Percentiles rank a stretch among this genome's conserved stretches.
These are phyloP conservation scores for Paramecium caudatum DNA, from an alignment of 73 alveolate genomes.

Conservation along the genomic window DNA sequence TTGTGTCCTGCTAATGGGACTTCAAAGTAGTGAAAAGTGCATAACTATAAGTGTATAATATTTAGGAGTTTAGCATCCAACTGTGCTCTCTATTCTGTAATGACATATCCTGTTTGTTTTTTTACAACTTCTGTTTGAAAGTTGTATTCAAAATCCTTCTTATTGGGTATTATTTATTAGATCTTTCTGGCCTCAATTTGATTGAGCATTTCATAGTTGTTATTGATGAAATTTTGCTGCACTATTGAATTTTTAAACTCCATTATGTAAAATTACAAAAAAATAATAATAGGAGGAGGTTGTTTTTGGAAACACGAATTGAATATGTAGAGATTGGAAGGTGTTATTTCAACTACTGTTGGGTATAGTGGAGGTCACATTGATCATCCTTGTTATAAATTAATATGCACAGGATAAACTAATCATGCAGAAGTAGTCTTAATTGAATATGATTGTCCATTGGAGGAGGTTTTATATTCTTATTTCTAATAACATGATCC, in stretches of 20 bases:
- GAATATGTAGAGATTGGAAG: slow-evolving; percentile 72
- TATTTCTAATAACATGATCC: slow-evolving; percentile 85
- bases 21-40: slow-evolving; percentile 58
- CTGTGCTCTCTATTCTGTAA: slow-evolving; percentile 26
- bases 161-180: background rate
- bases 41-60: background rate
- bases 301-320: slow-evolving; percentile 83
- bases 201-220: background rate
- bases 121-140: slow-evolving; percentile 48
- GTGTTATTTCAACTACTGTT: slow-evolving; percentile 72
- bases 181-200: slow-evolving; percentile 8
- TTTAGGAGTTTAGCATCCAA: slow-evolving; percentile 47
- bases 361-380: slow-evolving; percentile 84
- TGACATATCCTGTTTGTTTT: slow-evolving; percentile 25
- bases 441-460: slow-evolving; percentile 79
- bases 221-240: background rate
- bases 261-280: slow-evolving; percentile 59
- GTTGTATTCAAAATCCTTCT: slow-evolving; percentile 32
- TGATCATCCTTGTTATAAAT: slow-evolving; percentile 81
- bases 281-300: slow-evolving; percentile 78
- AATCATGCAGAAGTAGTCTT: slow-evolving; percentile 88
- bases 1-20: slow-evolving; percentile 26
- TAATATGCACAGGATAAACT: slow-evolving; percentile 82
- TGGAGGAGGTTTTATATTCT: slow-evolving; percentile 67
- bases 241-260: slow-evolving; percentile 33